These are phyloP conservation scores for Phycomyces blakesleeanus DNA, from an alignment of 192 early-diverging fungal genomes.

Conservation along the genomic window DNA sequence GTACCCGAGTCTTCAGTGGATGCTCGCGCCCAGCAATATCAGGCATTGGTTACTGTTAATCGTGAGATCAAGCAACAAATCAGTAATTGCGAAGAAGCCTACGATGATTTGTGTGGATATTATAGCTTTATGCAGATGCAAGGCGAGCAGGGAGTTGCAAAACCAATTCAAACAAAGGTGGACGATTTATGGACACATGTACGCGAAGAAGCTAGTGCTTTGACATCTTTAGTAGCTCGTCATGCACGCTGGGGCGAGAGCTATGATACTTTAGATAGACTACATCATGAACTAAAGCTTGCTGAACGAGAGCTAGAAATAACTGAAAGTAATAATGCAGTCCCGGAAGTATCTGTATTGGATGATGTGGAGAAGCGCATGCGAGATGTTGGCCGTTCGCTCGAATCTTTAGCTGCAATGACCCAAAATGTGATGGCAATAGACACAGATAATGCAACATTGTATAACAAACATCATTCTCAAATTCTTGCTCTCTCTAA, in stretches of 20 bases:
- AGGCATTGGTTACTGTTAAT: neutral
- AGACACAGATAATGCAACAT: neutral
- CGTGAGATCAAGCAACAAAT: slow-evolving; percentile 6
- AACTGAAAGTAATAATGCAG: neutral
- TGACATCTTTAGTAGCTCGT: slow-evolving; percentile 6
- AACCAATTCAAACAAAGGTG: slow-evolving; percentile 5
- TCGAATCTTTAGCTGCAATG: neutral
- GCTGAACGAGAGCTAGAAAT: neutral
- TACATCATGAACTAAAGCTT: neutral
- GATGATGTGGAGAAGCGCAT: neutral
- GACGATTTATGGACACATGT: neutral
- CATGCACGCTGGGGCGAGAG: slow-evolving; percentile 8
- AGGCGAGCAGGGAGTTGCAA: neutral
- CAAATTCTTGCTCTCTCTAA: neutral
- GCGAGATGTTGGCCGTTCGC: neutral
- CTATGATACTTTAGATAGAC: slow-evolving; percentile 7
- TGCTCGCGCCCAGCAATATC: slow-evolving; percentile 5
- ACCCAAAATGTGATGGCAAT: neutral
- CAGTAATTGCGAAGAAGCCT: slow-evolving; percentile 19
- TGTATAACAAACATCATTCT: neutral
- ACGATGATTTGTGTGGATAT: slow-evolving; percentile 23
- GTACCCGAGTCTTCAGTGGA: neutral
- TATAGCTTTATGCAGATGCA: slow-evolving; percentile 17
- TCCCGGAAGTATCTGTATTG: neutral
- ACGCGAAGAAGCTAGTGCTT: neutral